Conservation (phyloP, 495 filamentous ascomycete genomes). For the Neurospora cerealis region DNA sequence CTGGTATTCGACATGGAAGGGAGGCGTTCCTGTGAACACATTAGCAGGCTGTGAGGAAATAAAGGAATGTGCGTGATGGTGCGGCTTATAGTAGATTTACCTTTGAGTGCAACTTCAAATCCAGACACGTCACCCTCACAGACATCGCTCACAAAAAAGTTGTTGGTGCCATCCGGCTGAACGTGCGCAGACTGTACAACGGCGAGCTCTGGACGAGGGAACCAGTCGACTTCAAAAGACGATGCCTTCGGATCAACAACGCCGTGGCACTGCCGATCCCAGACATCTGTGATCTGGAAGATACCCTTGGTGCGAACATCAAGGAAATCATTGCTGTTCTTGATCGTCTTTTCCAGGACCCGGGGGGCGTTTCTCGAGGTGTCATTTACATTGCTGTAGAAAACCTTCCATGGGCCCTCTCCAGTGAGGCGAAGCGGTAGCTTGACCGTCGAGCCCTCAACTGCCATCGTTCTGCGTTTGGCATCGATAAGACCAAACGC, state of each 20-base stretch:
- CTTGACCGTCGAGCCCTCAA: slow-evolving; percentile 63
- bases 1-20: slow-evolving; percentile 75
- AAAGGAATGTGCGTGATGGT: not conserved
- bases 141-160: slow-evolving; percentile 63
- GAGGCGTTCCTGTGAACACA: slow-evolving; percentile 49
- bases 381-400: slow-evolving; percentile 56
- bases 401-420: slow-evolving; percentile 69
- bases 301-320: slow-evolving; percentile 54
- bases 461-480: slow-evolving; percentile 55
- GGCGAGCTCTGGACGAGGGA: slow-evolving; percentile 63
- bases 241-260: slow-evolving; percentile 60
- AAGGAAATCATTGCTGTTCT: slow-evolving; percentile 62
- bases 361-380: slow-evolving; percentile 12
- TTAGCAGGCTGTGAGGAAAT: slow-evolving; percentile 1
- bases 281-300: slow-evolving; percentile 69
- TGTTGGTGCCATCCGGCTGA: slow-evolving; percentile 24
- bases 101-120: slow-evolving; percentile 67
- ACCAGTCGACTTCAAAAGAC: slow-evolving; percentile 73
- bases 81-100: slow-evolving; percentile 31
- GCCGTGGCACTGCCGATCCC: slow-evolving; percentile 71
- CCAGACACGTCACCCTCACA: slow-evolving; percentile 91
- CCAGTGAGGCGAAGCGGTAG: slow-evolving; percentile 79
- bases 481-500: slow-evolving; percentile 76
- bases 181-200: slow-evolving; percentile 54
- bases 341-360: slow-evolving; percentile 22